These are phyloP conservation scores for Combretum micranthum DNA, from an alignment of 345 rosid species.

Conservation along the genomic window DNA sequence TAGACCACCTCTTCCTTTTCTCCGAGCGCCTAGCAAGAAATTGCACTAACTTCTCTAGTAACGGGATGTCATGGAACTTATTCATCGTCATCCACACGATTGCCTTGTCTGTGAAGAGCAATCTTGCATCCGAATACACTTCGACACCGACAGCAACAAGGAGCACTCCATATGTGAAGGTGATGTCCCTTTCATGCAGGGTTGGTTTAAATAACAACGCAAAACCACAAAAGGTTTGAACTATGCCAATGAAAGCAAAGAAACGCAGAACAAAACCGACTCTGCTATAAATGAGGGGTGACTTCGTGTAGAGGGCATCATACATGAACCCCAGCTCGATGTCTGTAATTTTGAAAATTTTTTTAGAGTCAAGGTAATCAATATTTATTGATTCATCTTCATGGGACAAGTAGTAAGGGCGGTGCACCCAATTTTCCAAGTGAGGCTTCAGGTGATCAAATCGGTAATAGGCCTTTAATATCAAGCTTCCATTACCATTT, in stretches of 20 bases:
- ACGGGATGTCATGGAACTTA: background rate
- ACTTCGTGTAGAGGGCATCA: conserved; percentile 15
- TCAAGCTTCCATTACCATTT: background rate
- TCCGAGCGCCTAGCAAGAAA: background rate
- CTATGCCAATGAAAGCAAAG: background rate
- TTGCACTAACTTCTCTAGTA: background rate
- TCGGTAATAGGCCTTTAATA: conserved; percentile 12
- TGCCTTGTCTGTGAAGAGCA: conserved; percentile 5
- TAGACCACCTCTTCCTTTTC: background rate
- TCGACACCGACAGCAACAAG: background rate
- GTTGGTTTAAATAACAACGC: background rate
- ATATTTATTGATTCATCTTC: background rate
- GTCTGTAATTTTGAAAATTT: conserved; percentile 12
- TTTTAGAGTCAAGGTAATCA: background rate
- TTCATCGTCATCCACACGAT: background rate
- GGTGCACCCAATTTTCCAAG: conserved; percentile 13
- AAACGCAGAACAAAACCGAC: conserved; percentile 2
- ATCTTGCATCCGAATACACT: background rate
- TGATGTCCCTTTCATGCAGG: background rate
- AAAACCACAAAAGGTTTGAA: conserved; percentile 3
- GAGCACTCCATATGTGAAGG: conserved; percentile 2
- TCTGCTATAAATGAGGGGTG: background rate
- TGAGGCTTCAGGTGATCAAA: conserved; percentile 16
- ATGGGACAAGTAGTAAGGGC: conserved; percentile 9
- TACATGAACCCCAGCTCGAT: conserved; percentile 8